Evolutionary conservation across 257 asterid genomes (phyloP).

Genomic region (Solanum virginianum): DNA sequence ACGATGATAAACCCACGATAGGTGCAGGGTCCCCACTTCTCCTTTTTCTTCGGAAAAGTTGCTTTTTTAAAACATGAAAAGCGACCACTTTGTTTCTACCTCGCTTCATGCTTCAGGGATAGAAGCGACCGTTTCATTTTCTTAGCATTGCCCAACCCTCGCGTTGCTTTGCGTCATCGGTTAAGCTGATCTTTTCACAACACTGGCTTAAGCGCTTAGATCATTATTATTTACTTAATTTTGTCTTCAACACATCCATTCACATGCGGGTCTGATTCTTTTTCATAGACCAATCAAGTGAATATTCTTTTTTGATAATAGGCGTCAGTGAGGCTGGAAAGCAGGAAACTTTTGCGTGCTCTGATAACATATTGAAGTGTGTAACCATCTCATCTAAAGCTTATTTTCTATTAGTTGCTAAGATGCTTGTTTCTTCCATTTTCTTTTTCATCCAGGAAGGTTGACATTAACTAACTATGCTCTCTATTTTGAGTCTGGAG

Average conservation of each 20-base stretch:
- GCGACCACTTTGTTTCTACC: neutral
- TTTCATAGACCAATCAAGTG: neutral
- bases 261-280: neutral
- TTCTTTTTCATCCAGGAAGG: constrained; percentile 45
- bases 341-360: neutral
- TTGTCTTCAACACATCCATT: neutral
- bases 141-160: neutral
- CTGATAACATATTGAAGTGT: neutral
- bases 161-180: neutral
- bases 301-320: neutral
- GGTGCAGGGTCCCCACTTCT: neutral
- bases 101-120: neutral
- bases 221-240: neutral
- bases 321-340: neutral
- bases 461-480: constrained; percentile 76
- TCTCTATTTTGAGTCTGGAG: constrained; percentile 80
- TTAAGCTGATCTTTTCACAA: neutral
- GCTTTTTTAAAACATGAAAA: neutral
- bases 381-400: neutral
- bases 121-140: neutral
- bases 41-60: neutral
- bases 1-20: too few species aligned
- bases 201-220: neutral
- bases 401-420: neutral
- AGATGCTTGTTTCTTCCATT: neutral